Evolutionary conservation across 192 early-diverging fungal species (phyloP), one percentile per base, ranked within the genome.

Genomic region (Neocallimastix lanati): DNA sequence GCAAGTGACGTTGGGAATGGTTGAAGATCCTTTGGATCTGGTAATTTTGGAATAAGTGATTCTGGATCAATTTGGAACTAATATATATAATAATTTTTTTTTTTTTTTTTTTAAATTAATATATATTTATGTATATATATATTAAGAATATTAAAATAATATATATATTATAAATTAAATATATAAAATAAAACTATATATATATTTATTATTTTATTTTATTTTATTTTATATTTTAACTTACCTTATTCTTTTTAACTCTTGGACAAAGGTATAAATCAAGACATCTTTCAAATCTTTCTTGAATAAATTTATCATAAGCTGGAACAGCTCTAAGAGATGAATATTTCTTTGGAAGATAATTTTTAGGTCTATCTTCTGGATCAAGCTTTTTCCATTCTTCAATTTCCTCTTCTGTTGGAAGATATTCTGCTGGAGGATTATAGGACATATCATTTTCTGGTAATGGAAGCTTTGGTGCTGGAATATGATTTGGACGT

Each of bases 261-360:
- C 98, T 94, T 29, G 98, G 98, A 29, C 95, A 94, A 78, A 99
- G 87, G 82, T 99, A 99, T 78, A 99, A 86, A 83, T 99, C 98
- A 81, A 99, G 88, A 83, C 96, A 98, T 80, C 98, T 88, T 82
- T 98, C 91, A 85, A 98, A 99, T 76, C 96, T 88, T 84, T 99
- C 96, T 82, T 98, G 91, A 76, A 98, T 90, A 79, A 99, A 98
- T 29, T 89, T 87, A 28, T 90, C 86, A 82, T 97, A 98, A 11
- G 90, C 95, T 29, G 96, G 94, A 33, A 98, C 95, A 29, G 86
- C 80, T 40, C 98, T 92, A 79, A 99, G 89, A 76, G 80, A 77
- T 28, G 77, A 77, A 78, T 86, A 89, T 86, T 93, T 94, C 82
- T 89, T 88, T 14, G 92, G 90, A 78, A 94, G 77, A 36, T 86